Base-by-base conservation (phyloP, 106 monocot genomes). In the Agapanthus africanus region DNA sequence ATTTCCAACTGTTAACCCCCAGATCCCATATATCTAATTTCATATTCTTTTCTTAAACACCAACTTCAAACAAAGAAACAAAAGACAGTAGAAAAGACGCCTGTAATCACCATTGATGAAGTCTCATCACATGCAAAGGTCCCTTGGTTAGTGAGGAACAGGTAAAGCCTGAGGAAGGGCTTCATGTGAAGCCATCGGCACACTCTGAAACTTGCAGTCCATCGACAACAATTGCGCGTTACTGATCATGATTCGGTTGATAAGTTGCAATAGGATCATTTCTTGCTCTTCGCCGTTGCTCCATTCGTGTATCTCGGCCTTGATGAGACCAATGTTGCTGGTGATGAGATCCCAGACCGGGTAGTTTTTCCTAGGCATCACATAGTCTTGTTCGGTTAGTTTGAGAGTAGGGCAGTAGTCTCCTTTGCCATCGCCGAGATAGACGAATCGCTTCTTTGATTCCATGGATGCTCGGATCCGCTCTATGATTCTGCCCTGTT, bases 341-440 rank as follows among this genome's bases (percentile, higher is more conserved):
- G 27, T 28, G 35, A 88, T 85, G 44, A 88, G 82, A 26, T 85
- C 77, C 88, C 88, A 85, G 5, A 82, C 37, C 8, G 88, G 88
- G 67, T 65, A 88, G 9, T 80, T 50, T 62, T 71, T 82, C 67
- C 88, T 81, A 18, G 88, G 85, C 88, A 88, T 88, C 56, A 82
- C 69, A 44, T 57, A 82, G 68, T 88, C 88, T n/a, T 23, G 66
- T 47, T 76, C 74, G 6, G 32, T 54, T 7, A 85, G 69, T 35
- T 66, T 66, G 13, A 80, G 61, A 19, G 77, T 73, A 0, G 88
- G 85, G 69, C 88, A 88, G 74, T 82, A 88, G 64, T 88, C 88
- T 0, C 88, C 88, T 22, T 82, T 84, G 0, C 88, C 88, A 54
- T 88, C 88, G 16, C 88, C 88, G 2, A 88, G 57, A 74, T 88